Base-by-base conservation (phyloP, 371 early-diverging fungal genomes). In the Mucor mucedo region DNA sequence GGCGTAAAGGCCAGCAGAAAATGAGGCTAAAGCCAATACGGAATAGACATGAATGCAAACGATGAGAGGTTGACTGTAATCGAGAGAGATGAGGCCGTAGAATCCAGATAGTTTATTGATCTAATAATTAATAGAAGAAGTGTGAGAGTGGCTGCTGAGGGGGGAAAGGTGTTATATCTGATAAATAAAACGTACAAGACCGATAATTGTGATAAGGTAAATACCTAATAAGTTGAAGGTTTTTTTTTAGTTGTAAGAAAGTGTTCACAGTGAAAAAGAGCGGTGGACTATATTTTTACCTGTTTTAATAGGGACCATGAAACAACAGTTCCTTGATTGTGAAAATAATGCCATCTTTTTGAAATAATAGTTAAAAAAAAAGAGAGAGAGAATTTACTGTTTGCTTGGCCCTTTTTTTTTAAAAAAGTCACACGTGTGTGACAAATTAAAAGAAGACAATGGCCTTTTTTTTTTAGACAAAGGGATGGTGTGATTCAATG, bases 61-160 rank as follows among this genome's bases (percentile, higher is more conserved):
- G 16, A 55, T 63, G 28, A 64, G 29, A 8, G 29, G 38, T 41
- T 67, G 53, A 7, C 55, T 58, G 40, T 63, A 73, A 27, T 70
- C 67, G 7, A 69, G 55, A 29, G 70, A 54, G n/a, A 73, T 52
- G 8, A 73, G 28, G 9, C 73, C 73, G 40, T 70, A 73, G 29
- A 69, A 60, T n/a, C 70, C 73, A 60, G 70, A 69, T 16, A 73
- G 11, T 57, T 73, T 73, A 47, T 73, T 73, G 30, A 73, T 52
- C 73, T 73, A 61, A 42, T 14, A 28, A 27, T 53, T 7, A 1
- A 48, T 21, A 40, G 28, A 35, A 45, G 11, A 33, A 33, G n/a
- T 29, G 14, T 8, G 32, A 2, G 21, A 3, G 0, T 40, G 32
- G 8, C 45, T 14, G 38, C 28, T 14, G 27, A 49, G 7, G 32